Evolutionary conservation across 2,329 filamentous ascomycete genomes (phyloP), one percentile per base, ranked within the genome.

Genomic region (Neopestalotiopsis sp.): DNA sequence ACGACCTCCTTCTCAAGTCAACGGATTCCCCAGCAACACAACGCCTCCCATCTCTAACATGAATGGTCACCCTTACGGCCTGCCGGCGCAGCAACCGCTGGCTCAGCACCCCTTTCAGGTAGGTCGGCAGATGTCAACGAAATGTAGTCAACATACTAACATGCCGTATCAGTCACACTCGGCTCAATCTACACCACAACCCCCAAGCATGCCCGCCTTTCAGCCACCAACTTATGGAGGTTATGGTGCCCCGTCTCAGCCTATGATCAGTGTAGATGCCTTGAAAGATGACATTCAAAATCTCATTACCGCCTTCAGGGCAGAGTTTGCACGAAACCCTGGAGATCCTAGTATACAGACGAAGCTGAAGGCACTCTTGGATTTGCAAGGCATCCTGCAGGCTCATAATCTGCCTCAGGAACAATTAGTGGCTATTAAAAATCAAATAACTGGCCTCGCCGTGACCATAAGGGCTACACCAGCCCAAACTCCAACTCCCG

Each of bases 271-370:
- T 82, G 84, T 92, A 84, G 91, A 93, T 77, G 88, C 90, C 77
- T 86, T 98, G 80, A 94, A 93, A 82, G 89, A 88, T 83, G 94
- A 98, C 82, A 91, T 98, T 79, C 90, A 92, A 75, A 90, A 89
- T 76, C 85, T 97, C 75, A 94, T 97, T 79, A 82, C 86, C 76
- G 88, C 88, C 74, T 91, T 92, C 72, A 91, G 91, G 82, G 86
- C 87, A 73, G 91, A 94, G 76, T 92, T 94, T 82, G 90, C 91
- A 73, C 89, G 89, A 73, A 94, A 91, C 79, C 92, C 92, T 70
- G 89, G 91, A 84, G 93, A 97, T 84, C 82, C 86, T 81, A 89
- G 90, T 81, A 87, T 94, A 78, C 91, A 94, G 79, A 91, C 89
- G 77, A 93, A 92, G 82, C 84, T 97, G 77, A 93, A 94, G 82